phyloP scores from a whole-genome alignment of 164 flowering plant species.

The Berberis vulgaris region DNA sequence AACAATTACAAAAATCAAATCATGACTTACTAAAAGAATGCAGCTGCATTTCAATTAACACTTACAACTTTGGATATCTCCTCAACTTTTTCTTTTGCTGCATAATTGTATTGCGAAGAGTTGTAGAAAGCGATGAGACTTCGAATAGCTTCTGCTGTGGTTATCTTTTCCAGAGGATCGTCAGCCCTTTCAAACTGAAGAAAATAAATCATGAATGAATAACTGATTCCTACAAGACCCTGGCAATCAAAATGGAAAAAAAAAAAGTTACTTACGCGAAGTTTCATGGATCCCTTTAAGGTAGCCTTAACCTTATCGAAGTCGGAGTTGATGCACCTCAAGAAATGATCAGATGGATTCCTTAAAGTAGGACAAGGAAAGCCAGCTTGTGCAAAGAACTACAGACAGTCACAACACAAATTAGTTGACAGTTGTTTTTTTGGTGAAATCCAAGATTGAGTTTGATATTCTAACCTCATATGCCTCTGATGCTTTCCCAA shows the following conservation, averaged over 20 bases:
- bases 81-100: slow-evolving; percentile 53
- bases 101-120: slow-evolving; percentile 50
- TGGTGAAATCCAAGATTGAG: too few relatives aligned
- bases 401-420: background rate
- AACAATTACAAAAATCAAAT: background rate
- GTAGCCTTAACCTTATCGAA: slow-evolving; percentile 81
- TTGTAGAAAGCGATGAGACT: slow-evolving; percentile 44
- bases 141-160: slow-evolving; percentile 79
- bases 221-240: background rate
- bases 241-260: background rate
- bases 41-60: background rate
- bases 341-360: slow-evolving; percentile 81
- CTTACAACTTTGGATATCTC: slow-evolving; percentile 82
- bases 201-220: background rate
- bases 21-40: background rate
- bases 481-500: slow-evolving; percentile 38
- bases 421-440: background rate
- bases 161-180: slow-evolving; percentile 79
- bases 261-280: slow-evolving; percentile 39
- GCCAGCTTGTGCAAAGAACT: slow-evolving; percentile 63
- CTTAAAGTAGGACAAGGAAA: slow-evolving; percentile 61
- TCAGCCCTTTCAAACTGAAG: slow-evolving; percentile 62
- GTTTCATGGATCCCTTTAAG: slow-evolving; percentile 84
- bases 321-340: slow-evolving; percentile 62
- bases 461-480: slow-evolving; percentile 24